phyloP scores from a whole-genome alignment of 176 grass and related monocot species.

The Triticum dicoccoides region DNA sequence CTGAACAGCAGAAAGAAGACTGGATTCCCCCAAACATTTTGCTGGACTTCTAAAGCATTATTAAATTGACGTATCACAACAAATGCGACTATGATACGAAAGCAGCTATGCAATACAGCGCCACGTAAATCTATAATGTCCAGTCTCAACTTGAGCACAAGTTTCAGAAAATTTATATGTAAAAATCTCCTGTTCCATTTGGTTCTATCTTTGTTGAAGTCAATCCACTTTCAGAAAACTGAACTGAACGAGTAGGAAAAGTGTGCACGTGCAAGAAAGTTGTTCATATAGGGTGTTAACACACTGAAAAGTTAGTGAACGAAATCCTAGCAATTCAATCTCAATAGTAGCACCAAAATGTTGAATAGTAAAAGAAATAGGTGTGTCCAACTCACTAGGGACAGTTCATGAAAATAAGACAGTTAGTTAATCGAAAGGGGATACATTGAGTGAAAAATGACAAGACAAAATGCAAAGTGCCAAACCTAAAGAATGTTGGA shows the following conservation, averaged over 20 bases:
- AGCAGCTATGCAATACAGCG: neutral
- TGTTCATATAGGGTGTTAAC: neutral
- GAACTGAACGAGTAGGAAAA: neutral
- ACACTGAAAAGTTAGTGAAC: neutral
- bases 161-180: neutral
- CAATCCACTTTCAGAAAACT: slow-evolving; percentile 6
- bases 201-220: neutral
- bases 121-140: neutral
- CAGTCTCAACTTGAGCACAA: neutral
- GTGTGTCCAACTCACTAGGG: neutral
- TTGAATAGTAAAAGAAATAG: slow-evolving; percentile 1
- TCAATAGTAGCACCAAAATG: slow-evolving; percentile 9
- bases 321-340: slow-evolving; percentile 1
- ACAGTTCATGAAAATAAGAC: neutral
- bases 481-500: slow-evolving; percentile 92
- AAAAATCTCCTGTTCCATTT: neutral
- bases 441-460: neutral
- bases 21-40: neutral
- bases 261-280: neutral
- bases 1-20: neutral
- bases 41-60: neutral
- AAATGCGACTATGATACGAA: neutral
- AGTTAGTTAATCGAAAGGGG: neutral
- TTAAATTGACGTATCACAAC: slow-evolving; percentile 7
- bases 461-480: neutral